Conservation (phyloP, 306 rosid species). For the Quillaja saponaria region DNA sequence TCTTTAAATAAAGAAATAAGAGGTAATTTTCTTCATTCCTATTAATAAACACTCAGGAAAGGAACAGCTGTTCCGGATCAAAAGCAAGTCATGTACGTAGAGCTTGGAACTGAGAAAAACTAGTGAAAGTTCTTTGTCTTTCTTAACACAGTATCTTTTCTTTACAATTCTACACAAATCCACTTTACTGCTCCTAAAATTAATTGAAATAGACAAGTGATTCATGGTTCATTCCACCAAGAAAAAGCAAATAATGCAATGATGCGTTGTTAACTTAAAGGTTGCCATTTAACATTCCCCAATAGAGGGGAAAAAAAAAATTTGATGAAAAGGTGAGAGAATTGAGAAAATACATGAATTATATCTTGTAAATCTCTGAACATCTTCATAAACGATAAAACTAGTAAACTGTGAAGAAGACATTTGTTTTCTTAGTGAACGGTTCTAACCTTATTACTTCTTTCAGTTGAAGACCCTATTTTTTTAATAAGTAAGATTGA, state of each 20-base stretch:
- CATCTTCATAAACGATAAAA: constrained; percentile 6
- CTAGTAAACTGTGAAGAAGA: too few relatives aligned
- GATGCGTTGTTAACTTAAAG: too few relatives aligned
- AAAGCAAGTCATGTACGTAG: neutral
- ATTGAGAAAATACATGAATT: neutral
- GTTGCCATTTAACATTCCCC: neutral
- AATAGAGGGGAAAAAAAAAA: constrained; percentile 9
- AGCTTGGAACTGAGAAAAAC: constrained; percentile 7
- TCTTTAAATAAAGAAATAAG: too few relatives aligned
- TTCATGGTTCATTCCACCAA: constrained; percentile 6
- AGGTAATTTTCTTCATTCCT: too few relatives aligned
- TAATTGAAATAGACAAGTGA: neutral
- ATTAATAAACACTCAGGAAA: neutral
- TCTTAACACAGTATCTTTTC: neutral
- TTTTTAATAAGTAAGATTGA: too few relatives aligned
- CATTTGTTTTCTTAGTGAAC: too few relatives aligned
- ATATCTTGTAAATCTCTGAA: constrained; percentile 3
- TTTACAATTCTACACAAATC: neutral
- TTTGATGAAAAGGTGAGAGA: neutral
- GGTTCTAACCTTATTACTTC: too few relatives aligned
- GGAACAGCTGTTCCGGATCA: neutral
- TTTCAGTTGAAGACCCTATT: too few relatives aligned
- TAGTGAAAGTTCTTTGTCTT: neutral
- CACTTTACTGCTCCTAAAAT: constrained; percentile 3
- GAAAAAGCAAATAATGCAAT: neutral